A percentile compares a stretch with the other conserved stretches of the same genome.
These are phyloP conservation scores for Pseudogymnoascus sp. DNA, from an alignment of 2,329 filamentous ascomycete genomes.

Conservation along the genomic window DNA sequence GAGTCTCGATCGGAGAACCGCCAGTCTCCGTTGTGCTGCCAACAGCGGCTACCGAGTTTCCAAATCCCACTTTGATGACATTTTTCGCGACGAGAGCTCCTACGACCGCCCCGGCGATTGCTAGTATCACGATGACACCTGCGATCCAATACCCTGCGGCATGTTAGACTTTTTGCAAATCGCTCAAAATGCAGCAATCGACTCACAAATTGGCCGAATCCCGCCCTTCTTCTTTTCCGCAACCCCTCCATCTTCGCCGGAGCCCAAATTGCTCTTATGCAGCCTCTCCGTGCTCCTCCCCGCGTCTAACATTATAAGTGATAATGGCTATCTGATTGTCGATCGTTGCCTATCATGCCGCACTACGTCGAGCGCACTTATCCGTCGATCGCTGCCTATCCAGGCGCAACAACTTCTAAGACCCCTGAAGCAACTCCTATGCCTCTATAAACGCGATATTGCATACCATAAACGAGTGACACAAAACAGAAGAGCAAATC, in stretches of 20 bases:
- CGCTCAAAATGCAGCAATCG: not conserved
- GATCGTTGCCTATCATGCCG: not conserved
- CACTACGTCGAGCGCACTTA: not conserved
- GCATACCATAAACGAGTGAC: not conserved
- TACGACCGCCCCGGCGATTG: conserved; percentile 3
- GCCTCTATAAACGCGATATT: not conserved
- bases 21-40: not conserved
- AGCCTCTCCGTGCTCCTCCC: not conserved
- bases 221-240: not conserved
- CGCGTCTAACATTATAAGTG: conserved; percentile 6
- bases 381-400: not conserved
- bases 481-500: not conserved
- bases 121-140: not conserved
- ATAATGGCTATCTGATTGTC: not conserved
- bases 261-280: not conserved
- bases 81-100: not conserved
- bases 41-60: not conserved
- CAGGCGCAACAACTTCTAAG: not conserved
- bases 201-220: not conserved
- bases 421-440: not conserved
- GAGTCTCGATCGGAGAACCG: not conserved
- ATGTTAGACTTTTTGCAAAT: not conserved
- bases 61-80: not conserved
- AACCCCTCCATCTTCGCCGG: not conserved
- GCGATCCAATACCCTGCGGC: not conserved